Percentiles rank a stretch among this genome's conserved stretches.
Conservation (phyloP, 768 basidiomycete genomes). For the Pisolithus sp. region DNA sequence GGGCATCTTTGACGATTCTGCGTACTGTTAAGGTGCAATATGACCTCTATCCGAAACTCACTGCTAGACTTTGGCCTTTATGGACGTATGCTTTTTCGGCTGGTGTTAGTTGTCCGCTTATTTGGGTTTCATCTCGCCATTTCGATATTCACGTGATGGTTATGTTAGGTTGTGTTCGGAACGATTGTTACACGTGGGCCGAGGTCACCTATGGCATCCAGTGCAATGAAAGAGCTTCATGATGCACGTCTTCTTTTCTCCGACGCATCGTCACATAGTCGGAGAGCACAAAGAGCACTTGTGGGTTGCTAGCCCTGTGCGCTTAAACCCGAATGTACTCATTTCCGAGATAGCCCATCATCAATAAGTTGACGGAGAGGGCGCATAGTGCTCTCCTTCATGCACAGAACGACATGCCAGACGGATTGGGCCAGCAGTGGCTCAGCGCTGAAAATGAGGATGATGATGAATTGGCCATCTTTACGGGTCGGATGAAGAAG, state of each 20-base stretch:
- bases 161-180: slow-evolving; percentile 62
- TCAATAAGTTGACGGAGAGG: slow-evolving; percentile 58
- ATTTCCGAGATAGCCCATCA: slow-evolving; percentile 42
- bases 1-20: slow-evolving; percentile 51
- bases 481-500: slow-evolving; percentile 59
- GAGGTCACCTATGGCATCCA: slow-evolving; percentile 55
- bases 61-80: slow-evolving; percentile 51
- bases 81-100: slow-evolving; percentile 59
- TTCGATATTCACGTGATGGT: slow-evolving; percentile 1
- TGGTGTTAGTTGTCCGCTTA: slow-evolving; percentile 30
- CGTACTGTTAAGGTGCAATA: slow-evolving; percentile 47
- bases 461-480: slow-evolving; percentile 62
- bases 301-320: slow-evolving; percentile 31
- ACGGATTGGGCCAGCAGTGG: slow-evolving; percentile 39
- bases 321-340: not conserved
- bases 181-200: slow-evolving; percentile 74
- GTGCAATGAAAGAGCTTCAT: slow-evolving; percentile 66
- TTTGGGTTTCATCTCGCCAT: not conserved
- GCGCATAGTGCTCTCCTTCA: slow-evolving; percentile 49
- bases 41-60: slow-evolving; percentile 37
- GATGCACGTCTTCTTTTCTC: slow-evolving; percentile 61
- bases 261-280: slow-evolving; percentile 51
- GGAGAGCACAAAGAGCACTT: slow-evolving; percentile 58
- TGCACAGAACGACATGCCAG: slow-evolving; percentile 31
- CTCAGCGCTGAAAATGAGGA: slow-evolving; percentile 45